Conservation (phyloP, 2,329 filamentous ascomycete species). For the Aspergillus sp. region DNA sequence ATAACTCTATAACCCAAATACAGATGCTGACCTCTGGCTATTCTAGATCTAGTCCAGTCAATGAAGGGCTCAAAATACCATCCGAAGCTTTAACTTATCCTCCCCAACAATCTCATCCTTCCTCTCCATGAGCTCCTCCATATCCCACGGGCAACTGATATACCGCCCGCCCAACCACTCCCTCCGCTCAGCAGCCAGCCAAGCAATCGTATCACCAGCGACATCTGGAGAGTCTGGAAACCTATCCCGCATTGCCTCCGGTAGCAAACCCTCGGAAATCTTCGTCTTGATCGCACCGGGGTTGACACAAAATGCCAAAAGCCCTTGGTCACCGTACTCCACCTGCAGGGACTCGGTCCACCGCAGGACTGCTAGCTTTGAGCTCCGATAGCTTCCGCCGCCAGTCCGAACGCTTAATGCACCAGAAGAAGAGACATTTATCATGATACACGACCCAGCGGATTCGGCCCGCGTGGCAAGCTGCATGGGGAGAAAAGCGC, state of each 20-base stretch:
- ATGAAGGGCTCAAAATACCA: neutral
- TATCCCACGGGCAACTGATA: conserved; percentile 53
- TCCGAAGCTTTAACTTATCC: conserved; percentile 17
- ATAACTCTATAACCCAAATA: too few species aligned
- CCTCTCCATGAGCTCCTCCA: conserved; percentile 49
- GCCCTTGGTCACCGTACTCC: conserved; percentile 52
- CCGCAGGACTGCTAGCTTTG: conserved; percentile 56
- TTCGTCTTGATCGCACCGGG: conserved; percentile 49
- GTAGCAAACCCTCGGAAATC: conserved; percentile 34
- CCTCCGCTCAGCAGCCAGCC: conserved; percentile 46
- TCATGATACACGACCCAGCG: conserved; percentile 28
- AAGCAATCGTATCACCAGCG: conserved; percentile 50
- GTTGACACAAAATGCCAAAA: conserved; percentile 48
- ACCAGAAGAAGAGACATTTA: conserved; percentile 55
- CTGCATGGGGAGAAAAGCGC: conserved; percentile 53
- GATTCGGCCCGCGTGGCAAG: conserved; percentile 39
- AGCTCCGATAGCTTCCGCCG: conserved; percentile 49
- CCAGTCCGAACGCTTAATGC: conserved; percentile 30
- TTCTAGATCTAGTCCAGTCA: too few species aligned
- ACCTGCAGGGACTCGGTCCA: conserved; percentile 55
- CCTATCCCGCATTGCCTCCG: conserved; percentile 28
- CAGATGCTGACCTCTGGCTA: too few species aligned
- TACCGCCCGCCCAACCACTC: conserved; percentile 54
- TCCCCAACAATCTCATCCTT: conserved; percentile 47
- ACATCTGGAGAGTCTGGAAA: conserved; percentile 47